These are phyloP conservation scores for Fusarium floridanum DNA, from an alignment of 2,329 filamentous ascomycete species.

Conservation along the genomic window DNA sequence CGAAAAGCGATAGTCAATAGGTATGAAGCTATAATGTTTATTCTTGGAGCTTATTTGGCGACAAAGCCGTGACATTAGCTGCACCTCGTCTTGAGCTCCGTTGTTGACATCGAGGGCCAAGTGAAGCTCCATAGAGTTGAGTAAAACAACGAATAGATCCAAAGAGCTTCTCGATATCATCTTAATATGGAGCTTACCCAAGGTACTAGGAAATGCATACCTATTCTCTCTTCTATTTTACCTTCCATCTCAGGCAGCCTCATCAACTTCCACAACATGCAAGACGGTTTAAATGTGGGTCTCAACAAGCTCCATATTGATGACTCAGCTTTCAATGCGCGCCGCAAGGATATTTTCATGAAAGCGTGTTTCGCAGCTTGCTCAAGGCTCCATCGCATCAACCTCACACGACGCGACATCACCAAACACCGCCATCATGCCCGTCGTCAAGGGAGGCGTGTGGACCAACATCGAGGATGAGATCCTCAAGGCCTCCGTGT, in stretches of 20 bases:
- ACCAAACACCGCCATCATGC: constrained; percentile 63
- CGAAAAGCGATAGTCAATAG: no score
- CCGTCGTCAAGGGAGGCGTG: constrained; percentile 80
- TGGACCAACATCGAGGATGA: constrained; percentile 90
- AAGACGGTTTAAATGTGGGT: constrained; percentile 16
- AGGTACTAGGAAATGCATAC: not conserved
- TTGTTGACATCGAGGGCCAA: not conserved
- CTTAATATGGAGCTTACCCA: not conserved
- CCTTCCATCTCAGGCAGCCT: not conserved
- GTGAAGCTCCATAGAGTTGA: not conserved
- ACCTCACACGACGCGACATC: constrained; percentile 31
- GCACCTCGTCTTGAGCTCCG: not conserved
- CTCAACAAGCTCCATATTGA: not conserved
- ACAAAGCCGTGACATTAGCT: not conserved
- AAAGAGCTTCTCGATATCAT: not conserved
- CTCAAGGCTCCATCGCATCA: constrained; percentile 37
- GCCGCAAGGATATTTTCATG: constrained; percentile 48
- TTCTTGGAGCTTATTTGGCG: not conserved
- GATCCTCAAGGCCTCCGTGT: constrained; percentile 95
- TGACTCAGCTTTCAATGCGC: constrained; percentile 43
- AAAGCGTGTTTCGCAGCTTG: constrained; percentile 42
- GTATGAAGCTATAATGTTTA: not conserved
- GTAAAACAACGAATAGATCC: no score
- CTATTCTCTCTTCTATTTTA: not conserved
- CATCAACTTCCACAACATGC: not conserved